Base-by-base conservation (phyloP, 2,329 filamentous ascomycete genomes). In the Coleophoma eucalyptorum region DNA sequence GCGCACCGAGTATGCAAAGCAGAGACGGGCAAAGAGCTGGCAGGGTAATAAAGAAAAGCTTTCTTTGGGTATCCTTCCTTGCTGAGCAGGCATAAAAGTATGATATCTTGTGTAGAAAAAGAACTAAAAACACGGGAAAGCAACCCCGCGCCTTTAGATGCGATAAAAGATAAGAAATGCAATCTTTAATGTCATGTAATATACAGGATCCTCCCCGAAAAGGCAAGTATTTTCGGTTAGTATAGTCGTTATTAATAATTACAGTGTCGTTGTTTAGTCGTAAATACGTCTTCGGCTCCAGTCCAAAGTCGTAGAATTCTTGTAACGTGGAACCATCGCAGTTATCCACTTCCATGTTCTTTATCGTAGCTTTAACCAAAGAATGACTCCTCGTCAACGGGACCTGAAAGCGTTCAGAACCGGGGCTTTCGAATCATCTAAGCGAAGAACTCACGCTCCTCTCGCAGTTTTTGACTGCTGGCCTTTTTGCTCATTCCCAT, bases 401-500 rank as follows among this genome's bases (percentile, higher is more conserved):
- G 55, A 45, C 58, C 63, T 65, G 44, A 26, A 10, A 15, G 7
- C 16, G 6, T 26, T n/a, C 8, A n/a, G 13, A 3, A 32, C n/a
- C 19, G 19, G 40, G 6, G 19, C 13, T 31, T 26, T 45, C 38
- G 44, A 55, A 26, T 31, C 33, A n/a, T 37, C 20, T 47, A 45
- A 20, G 12, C 33, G 48, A 43, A 35, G n/a, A 40, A 51, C 59
- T 61, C 58, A 65, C 62, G 58, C 54, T 64, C 62, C 31, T 60
- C 54, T 56, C 52, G 58, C 50, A 62, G 40, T 46, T 58, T 62
- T 31, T 58, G 61, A 43, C 48, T 60, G 37, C 59, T 64, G 16
- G 60, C 53, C 47, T 62, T 66, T 37, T 58, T 60, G 16, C 55
- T 58, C 32, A 80, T 65, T 51, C 77, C 72, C 62, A 76, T 74